Evolutionary conservation across 2,329 filamentous ascomycete genomes (phyloP).

Genomic region (Penicillium italicum): DNA sequence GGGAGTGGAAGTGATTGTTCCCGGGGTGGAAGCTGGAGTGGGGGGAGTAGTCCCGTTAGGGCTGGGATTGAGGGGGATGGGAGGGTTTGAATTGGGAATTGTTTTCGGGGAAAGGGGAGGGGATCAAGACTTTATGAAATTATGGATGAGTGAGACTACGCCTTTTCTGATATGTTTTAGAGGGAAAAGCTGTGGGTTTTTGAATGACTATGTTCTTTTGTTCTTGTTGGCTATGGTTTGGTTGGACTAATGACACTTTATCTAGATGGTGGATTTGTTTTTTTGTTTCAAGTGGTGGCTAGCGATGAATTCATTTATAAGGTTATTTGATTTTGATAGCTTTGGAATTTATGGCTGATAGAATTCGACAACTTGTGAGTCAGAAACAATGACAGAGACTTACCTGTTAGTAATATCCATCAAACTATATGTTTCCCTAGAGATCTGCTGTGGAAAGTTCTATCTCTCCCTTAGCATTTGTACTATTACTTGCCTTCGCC

Average conservation of each 20-base stretch:
- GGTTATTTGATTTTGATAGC: neutral
- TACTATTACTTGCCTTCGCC: too few species aligned
- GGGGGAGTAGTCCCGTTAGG: constrained; percentile 52
- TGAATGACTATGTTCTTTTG: neutral
- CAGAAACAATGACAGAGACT: neutral
- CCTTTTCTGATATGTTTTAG: constrained; percentile 8
- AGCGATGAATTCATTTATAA: constrained; percentile 8
- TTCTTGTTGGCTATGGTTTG: neutral
- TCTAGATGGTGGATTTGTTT: constrained; percentile 10
- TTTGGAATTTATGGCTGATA: neutral
- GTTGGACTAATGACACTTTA: neutral
- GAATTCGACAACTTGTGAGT: neutral
- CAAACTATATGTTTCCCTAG: neutral
- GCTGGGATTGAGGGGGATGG: constrained; percentile 17
- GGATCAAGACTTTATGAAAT: constrained; percentile 17
- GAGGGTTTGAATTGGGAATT: neutral
- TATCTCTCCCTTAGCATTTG: neutral
- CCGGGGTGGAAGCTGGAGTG: constrained; percentile 50
- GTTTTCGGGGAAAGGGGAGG: neutral
- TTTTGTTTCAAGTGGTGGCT: constrained; percentile 5
- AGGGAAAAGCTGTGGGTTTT: constrained; percentile 7
- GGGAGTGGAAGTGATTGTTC: constrained; percentile 42
- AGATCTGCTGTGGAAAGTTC: neutral
- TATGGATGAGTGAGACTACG: constrained; percentile 27
- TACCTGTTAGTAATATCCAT: neutral